Base-by-base conservation (phyloP, 2,329 filamentous ascomycete genomes). In the Trichoderma koningiopsis region DNA sequence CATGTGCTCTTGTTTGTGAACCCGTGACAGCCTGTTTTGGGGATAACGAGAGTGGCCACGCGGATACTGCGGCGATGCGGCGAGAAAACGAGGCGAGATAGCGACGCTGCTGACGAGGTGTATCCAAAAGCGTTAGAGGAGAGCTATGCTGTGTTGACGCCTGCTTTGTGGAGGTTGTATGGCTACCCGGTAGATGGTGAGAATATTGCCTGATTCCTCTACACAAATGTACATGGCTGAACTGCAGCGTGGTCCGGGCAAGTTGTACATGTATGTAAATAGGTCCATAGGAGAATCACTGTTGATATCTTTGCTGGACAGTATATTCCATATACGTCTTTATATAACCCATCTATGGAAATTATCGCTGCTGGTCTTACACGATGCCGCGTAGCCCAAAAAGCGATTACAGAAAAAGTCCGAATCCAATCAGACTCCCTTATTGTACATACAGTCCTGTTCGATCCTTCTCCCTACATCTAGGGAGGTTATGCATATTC, bases 371-470 rank as follows among this genome's bases (percentile, higher is more conserved):
- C 22, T 24, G n/a, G 47, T 49, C 47, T 49, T 47, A 24, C 47
- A 49, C 47, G 24, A 49, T 24, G 29, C 29, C 14, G 53, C n/a
- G 27, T 35, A 43, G 49, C 37, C 61, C 61, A 19, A 40, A 55
- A 64, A 55, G 52, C 49, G n/a, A 22, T 49, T 13, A 14, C 13
- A 53, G 37, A 27, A 53, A 47, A 31, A 31, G 61, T 49, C 37
- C 8, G 27, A 40, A 47, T 62, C 61, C 29, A 56, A 56, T 8
- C 27, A 33, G 53, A 29, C 53, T 8, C 31, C 49, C 22, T 29
- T 58, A 57, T 47, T 47, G 53, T 58, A 66, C 63, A 66, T 66
- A 58, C 63, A 66, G 53, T 57, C 63, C 53, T 10, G 4, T 49
- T 24, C 37, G 35, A n/a, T 16, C 53, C 35, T 8, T 14, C 14